Percentiles rank a stretch among this genome's conserved stretches.
Evolutionary conservation across 306 rosid species (phyloP).

Genomic region (Sicyos baderoa): DNA sequence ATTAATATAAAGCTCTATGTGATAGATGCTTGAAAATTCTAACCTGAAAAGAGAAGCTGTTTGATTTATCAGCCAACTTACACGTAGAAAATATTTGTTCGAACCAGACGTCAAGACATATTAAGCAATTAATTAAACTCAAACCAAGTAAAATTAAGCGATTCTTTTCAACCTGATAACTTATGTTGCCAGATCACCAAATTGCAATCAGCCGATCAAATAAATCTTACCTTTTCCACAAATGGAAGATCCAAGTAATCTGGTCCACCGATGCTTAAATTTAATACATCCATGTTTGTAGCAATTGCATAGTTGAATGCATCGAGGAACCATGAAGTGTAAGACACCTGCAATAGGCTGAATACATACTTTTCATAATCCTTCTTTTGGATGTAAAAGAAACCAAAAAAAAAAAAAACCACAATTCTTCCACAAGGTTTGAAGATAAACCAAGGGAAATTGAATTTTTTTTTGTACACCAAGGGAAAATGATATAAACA

Average conservation of each 20-base stretch:
- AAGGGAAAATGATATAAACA: not conserved
- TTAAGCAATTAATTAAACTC: not conserved
- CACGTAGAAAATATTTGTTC: not conserved
- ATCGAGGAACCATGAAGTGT: slow-evolving; percentile 99
- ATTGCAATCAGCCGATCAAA: not conserved
- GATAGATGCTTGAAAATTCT: not conserved
- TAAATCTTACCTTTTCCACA: slow-evolving; percentile 69
- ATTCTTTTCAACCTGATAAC: not conserved
- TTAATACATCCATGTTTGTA: slow-evolving; percentile 84
- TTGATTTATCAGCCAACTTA: not conserved
- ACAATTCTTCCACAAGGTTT: not conserved
- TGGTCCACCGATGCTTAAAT: slow-evolving; percentile 98
- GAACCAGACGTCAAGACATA: not conserved
- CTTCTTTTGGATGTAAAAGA: slow-evolving; percentile 17
- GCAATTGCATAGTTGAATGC: slow-evolving; percentile 98
- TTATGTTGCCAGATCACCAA: not conserved
- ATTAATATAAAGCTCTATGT: not conserved
- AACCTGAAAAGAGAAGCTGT: slow-evolving; percentile 5
- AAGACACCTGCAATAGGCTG: slow-evolving; percentile 98
- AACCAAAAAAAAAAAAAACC: slow-evolving; percentile 20
- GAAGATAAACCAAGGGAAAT: not conserved
- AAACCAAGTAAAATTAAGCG: not conserved
- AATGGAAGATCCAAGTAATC: slow-evolving; percentile 97
- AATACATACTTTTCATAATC: slow-evolving; percentile 69
- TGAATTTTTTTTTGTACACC: not conserved